Conservation (phyloP, 1,284 basidiomycete genomes). For the Sphagnurus paluster region DNA sequence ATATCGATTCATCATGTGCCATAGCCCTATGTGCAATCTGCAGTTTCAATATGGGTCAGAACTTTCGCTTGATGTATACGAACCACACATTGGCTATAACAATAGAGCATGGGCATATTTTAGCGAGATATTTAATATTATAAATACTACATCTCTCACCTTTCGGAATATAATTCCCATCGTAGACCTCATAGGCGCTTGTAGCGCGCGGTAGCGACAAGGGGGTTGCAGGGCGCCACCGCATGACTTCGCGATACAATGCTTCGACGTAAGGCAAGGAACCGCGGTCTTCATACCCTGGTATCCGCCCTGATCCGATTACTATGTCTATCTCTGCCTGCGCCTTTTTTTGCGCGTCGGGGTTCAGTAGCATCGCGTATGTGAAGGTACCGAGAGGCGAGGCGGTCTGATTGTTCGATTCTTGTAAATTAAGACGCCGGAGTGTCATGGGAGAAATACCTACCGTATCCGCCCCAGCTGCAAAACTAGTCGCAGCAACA, state of each 20-base stretch:
- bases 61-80: background rate
- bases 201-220: conserved; percentile 26
- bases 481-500: conserved; percentile 15
- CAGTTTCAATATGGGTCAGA: background rate
- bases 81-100: conserved; percentile 33
- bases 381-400: conserved; percentile 21
- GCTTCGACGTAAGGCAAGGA: conserved; percentile 21
- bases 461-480: conserved; percentile 22
- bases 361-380: conserved; percentile 19
- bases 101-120: conserved; percentile 18
- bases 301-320: conserved; percentile 19
- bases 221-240: conserved; percentile 29
- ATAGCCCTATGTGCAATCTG: conserved; percentile 19
- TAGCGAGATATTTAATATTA: background rate
- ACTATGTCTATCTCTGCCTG: conserved; percentile 26
- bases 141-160: conserved; percentile 5
- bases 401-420: conserved; percentile 7
- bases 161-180: conserved; percentile 30
- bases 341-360: conserved; percentile 21
- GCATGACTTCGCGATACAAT: conserved; percentile 22
- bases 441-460: background rate
- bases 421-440: background rate
- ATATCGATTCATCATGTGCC: conserved; percentile 6
- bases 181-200: conserved; percentile 28
- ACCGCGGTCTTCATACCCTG: conserved; percentile 17